Evolutionary conservation across 2,329 filamentous ascomycete genomes (phyloP).

Genomic region (Penicillium fuscoglaucum): DNA sequence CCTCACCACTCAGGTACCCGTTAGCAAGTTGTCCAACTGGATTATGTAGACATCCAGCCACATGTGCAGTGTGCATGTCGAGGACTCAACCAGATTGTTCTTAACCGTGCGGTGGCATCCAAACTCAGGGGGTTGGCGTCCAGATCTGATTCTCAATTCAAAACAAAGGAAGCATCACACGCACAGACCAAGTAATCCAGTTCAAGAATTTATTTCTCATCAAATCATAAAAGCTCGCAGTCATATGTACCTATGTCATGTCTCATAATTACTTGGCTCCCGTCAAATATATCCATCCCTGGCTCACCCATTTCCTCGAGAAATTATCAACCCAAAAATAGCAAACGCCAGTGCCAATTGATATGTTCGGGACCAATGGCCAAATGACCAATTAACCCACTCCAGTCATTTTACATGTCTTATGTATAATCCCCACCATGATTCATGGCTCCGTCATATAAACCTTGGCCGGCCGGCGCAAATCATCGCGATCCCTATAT

Average conservation of each 20-base stretch:
- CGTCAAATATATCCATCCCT: not conserved
- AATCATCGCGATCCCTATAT: constrained; percentile 27
- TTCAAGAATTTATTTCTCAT: not conserved
- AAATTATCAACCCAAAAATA: not conserved
- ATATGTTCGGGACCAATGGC: not conserved
- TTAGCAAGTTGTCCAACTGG: not conserved
- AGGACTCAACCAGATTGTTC: not conserved
- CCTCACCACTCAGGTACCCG: not conserved
- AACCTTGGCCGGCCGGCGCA: constrained; percentile 39
- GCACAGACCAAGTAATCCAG: not conserved
- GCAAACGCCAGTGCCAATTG: constrained; percentile 5
- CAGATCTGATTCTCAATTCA: not conserved
- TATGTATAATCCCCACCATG: not conserved
- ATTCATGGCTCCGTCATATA: constrained; percentile 58
- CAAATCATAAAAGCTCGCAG: not conserved
- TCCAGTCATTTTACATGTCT: not conserved
- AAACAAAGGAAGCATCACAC: not conserved
- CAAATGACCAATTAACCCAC: not conserved
- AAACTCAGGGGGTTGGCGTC: not conserved
- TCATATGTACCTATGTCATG: constrained; percentile 1
- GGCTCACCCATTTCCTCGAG: not conserved
- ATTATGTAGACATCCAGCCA: not conserved
- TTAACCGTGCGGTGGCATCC: not conserved
- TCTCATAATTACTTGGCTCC: constrained; percentile 6
- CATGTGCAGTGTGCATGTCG: not conserved